These are phyloP conservation scores for Austroboletus festivus DNA, from an alignment of 768 basidiomycete genomes.

Conservation along the genomic window DNA sequence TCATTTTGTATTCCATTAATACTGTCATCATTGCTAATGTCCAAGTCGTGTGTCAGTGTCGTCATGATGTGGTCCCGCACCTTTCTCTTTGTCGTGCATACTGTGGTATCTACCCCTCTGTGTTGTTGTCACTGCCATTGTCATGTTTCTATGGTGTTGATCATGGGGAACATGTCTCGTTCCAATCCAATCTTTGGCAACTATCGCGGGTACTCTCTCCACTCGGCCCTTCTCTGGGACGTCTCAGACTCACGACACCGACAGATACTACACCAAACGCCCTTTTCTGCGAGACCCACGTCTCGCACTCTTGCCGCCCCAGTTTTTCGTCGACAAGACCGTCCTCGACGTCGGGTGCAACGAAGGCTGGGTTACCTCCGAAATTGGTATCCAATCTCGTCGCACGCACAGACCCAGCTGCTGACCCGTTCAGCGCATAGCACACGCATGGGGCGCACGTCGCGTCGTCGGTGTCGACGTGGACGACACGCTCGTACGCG, in stretches of 20 bases:
- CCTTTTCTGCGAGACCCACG: slow-evolving; percentile 60
- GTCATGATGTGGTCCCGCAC: too few species aligned
- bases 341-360: slow-evolving; percentile 89
- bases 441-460: slow-evolving; percentile 59
- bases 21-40: too few species aligned
- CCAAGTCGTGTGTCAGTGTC: too few species aligned
- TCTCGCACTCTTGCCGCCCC: slow-evolving; percentile 54
- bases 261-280: slow-evolving; percentile 76
- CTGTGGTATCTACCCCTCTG: too few species aligned
- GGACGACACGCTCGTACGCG: slow-evolving; percentile 68
- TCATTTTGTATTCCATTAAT: too few species aligned
- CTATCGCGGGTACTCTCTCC: slow-evolving; percentile 56
- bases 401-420: neutral
- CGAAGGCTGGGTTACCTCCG: slow-evolving; percentile 80
- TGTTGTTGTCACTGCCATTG: too few species aligned
- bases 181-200: slow-evolving; percentile 58
- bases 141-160: too few species aligned
- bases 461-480: slow-evolving; percentile 84
- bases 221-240: neutral
- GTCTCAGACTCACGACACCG: neutral
- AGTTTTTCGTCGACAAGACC: slow-evolving; percentile 50
- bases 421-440: slow-evolving; percentile 33
- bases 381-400: slow-evolving; percentile 57
- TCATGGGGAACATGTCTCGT: too few species aligned
- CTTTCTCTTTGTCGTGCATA: too few species aligned